A percentile compares a stretch with the other conserved stretches of the same genome.
Conservation (phyloP, 129 eudicot genomes). For the Ambrosia trifida region DNA sequence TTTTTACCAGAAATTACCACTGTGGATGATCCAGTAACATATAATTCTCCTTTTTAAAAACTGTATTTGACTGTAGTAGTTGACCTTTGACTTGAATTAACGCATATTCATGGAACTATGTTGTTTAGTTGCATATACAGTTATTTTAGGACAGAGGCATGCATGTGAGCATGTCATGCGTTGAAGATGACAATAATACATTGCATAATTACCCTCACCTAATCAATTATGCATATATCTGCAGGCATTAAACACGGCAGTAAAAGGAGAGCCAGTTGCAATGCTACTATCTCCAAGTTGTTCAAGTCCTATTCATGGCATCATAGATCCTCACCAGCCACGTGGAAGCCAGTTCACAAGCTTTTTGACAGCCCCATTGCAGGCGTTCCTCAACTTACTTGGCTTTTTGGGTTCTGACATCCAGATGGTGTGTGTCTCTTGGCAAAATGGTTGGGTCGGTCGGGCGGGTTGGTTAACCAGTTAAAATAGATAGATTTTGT, state of each 20-base stretch:
- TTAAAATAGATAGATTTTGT: neutral
- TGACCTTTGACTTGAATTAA: neutral
- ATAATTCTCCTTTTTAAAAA: neutral
- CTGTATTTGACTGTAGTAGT: conserved; percentile 3
- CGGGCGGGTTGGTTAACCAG: neutral
- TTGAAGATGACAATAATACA: neutral
- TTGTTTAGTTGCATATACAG: neutral
- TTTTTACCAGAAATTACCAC: neutral
- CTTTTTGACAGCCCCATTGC: conserved; percentile 88
- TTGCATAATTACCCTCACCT: neutral
- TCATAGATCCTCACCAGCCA: conserved; percentile 58
- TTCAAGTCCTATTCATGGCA: conserved; percentile 48
- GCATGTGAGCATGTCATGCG: conserved; percentile 3
- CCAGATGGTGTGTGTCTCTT: conserved; percentile 49
- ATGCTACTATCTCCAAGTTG: conserved; percentile 79
- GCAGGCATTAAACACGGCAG: conserved; percentile 63
- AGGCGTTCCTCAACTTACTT: conserved; percentile 70
- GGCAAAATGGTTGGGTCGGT: neutral
- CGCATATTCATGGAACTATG: neutral
- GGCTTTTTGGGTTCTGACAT: conserved; percentile 74
- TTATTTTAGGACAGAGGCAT: conserved; percentile 8
- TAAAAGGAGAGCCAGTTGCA: conserved; percentile 79
- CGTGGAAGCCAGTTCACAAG: conserved; percentile 81
- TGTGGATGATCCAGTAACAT: neutral
- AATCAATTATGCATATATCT: neutral